These are phyloP conservation scores for Aspergillus heteromorphus DNA, from an alignment of 495 filamentous ascomycete genomes.

Conservation along the genomic window DNA sequence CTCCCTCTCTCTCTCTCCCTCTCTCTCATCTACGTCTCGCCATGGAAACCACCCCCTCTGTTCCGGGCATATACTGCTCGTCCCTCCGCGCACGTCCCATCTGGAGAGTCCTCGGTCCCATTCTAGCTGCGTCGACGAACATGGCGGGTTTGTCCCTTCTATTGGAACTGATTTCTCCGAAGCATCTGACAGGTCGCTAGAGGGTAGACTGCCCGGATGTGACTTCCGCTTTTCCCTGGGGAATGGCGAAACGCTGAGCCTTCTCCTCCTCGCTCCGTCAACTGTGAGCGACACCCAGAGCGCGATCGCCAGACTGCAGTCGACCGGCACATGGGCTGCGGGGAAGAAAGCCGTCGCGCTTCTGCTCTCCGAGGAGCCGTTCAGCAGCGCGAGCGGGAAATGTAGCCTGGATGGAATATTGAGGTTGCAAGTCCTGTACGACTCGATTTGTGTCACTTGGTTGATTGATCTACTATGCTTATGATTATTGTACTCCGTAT, in stretches of 20 bases:
- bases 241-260: constrained; percentile 23
- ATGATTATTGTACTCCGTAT: too few species aligned
- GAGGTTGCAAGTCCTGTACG: constrained; percentile 30
- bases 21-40: too few species aligned
- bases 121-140: constrained; percentile 30
- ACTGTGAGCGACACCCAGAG: constrained; percentile 29
- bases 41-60: constrained; percentile 3
- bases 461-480: too few species aligned
- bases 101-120: constrained; percentile 43
- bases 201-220: neutral
- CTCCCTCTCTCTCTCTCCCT: too few species aligned
- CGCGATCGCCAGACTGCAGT: constrained; percentile 38
- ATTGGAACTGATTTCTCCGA: neutral
- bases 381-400: constrained; percentile 10
- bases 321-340: constrained; percentile 27
- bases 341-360: constrained; percentile 46
- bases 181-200: constrained; percentile 1
- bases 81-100: constrained; percentile 48
- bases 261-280: constrained; percentile 49
- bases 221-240: constrained; percentile 16
- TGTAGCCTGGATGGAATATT: constrained; percentile 21
- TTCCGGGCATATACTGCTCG: constrained; percentile 46
- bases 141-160: constrained; percentile 39
- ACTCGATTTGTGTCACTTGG: too few species aligned
- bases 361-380: constrained; percentile 35